These are phyloP conservation scores for Thermothielavioides terrestris DNA, from an alignment of 495 filamentous ascomycete genomes.

Conservation along the genomic window DNA sequence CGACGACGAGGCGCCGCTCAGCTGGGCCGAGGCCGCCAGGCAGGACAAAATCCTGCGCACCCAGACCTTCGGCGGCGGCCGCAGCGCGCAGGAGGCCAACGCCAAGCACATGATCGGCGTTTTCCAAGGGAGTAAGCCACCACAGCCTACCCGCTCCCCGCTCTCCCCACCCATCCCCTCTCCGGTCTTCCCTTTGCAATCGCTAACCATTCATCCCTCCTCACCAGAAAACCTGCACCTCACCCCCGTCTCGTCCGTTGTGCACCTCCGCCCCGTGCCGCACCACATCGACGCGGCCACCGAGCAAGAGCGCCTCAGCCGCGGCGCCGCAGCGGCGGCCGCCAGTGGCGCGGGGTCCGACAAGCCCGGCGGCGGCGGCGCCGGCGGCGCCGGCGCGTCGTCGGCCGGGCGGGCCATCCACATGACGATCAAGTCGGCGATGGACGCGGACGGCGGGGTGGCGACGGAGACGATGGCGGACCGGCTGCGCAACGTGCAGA, in stretches of 20 bases:
- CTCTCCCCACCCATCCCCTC: neutral
- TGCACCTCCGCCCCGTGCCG: slow-evolving; percentile 38
- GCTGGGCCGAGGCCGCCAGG: slow-evolving; percentile 38
- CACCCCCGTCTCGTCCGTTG: slow-evolving; percentile 36
- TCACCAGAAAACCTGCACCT: slow-evolving; percentile 39
- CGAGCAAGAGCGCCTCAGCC: slow-evolving; percentile 35
- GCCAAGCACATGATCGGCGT: slow-evolving; percentile 42
- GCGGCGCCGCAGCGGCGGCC: slow-evolving; percentile 14
- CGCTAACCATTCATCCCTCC: too few species aligned
- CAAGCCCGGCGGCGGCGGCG: neutral
- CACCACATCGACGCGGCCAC: slow-evolving; percentile 41
- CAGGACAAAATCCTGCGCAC: slow-evolving; percentile 36
- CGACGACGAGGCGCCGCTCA: slow-evolving; percentile 24
- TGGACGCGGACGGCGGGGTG: slow-evolving; percentile 32
- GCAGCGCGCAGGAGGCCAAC: slow-evolving; percentile 27
- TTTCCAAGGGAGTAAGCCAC: slow-evolving; percentile 37
- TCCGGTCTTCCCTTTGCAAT: too few species aligned
- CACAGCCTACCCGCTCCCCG: neutral
- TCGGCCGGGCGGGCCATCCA: slow-evolving; percentile 36
- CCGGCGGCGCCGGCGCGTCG: slow-evolving; percentile 9
- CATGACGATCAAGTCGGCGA: slow-evolving; percentile 43
- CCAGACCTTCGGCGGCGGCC: slow-evolving; percentile 36
- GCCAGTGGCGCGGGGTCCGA: neutral
- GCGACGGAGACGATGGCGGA: slow-evolving; percentile 41
- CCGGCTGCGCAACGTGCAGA: slow-evolving; percentile 38